Evolutionary conservation across 495 filamentous ascomycete species (phyloP).

Genomic region (Penicillium egyptiacum): DNA sequence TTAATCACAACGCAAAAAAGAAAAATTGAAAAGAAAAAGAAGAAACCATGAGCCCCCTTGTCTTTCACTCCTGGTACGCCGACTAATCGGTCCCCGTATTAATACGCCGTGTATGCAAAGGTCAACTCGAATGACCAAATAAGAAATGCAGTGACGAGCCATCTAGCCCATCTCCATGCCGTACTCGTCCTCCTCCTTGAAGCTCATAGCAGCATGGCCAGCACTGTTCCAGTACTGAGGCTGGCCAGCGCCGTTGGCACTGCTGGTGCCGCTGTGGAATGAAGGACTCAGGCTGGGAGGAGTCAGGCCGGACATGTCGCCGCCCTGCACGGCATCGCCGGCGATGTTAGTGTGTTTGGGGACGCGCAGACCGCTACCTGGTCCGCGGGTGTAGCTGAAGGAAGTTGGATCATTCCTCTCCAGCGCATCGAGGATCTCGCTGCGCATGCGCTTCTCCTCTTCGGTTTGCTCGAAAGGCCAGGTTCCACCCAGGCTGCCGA

Average conservation of each 20-base stretch:
- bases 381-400: constrained; percentile 80
- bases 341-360: constrained; percentile 91
- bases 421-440: constrained; percentile 82
- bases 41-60: constrained; percentile 23
- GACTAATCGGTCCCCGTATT: constrained; percentile 28
- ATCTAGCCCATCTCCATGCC: constrained; percentile 68
- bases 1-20: constrained; percentile 19
- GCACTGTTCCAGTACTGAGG: constrained; percentile 72
- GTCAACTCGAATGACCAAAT: constrained; percentile 27
- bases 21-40: constrained; percentile 26
- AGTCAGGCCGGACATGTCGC: constrained; percentile 41
- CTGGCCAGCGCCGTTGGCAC: constrained; percentile 52
- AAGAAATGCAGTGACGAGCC: constrained; percentile 9
- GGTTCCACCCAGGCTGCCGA: constrained; percentile 66
- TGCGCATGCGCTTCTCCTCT: constrained; percentile 92
- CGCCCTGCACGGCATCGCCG: constrained; percentile 66
- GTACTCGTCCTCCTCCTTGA: constrained; percentile 93
- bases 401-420: constrained; percentile 68
- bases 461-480: constrained; percentile 85
- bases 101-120: constrained; percentile 47
- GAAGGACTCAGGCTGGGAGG: constrained; percentile 71
- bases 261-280: constrained; percentile 58
- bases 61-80: constrained; percentile 39
- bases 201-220: constrained; percentile 64
- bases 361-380: constrained; percentile 82